These are phyloP conservation scores for Mortierella sp. DNA, from an alignment of 371 early-diverging fungal genomes.

Conservation along the genomic window DNA sequence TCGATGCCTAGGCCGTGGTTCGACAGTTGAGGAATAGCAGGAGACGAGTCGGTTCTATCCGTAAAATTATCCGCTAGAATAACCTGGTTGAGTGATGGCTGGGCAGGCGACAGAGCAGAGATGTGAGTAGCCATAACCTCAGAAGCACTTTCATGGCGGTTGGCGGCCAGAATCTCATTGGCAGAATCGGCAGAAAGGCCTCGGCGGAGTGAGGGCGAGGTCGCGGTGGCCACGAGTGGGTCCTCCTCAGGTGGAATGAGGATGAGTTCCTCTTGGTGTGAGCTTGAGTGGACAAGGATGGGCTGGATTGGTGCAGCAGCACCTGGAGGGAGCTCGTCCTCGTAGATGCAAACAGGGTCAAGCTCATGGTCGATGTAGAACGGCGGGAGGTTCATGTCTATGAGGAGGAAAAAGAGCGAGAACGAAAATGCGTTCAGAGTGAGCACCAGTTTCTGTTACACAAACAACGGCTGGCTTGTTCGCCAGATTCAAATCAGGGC, in stretches of 20 bases:
- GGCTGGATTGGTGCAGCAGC: slow-evolving; percentile 24
- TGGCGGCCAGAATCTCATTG: background rate
- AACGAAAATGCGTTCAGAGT: background rate
- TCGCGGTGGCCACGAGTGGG: slow-evolving; percentile 13
- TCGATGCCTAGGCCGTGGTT: background rate
- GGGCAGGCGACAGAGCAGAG: too few species aligned
- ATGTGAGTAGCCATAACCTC: too few species aligned
- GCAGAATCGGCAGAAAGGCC: background rate
- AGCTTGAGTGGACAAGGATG: slow-evolving; percentile 41
- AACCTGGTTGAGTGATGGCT: too few species aligned
- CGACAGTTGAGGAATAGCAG: too few species aligned
- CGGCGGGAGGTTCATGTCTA: slow-evolving; percentile 35
- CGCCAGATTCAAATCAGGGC: background rate
- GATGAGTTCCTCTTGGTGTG: slow-evolving; percentile 7
- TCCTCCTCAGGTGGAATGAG: slow-evolving; percentile 26
- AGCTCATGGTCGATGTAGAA: slow-evolving; percentile 31
- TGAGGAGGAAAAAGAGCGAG: background rate
- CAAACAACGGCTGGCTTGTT: slow-evolving; percentile 1
- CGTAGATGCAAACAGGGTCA: slow-evolving; percentile 49
- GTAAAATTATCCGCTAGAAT: too few species aligned
- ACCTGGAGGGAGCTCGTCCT: slow-evolving; percentile 40
- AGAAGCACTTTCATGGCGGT: too few species aligned
- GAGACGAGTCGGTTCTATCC: too few species aligned
- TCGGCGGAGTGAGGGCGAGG: background rate
- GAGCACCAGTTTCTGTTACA: background rate